These are phyloP conservation scores for Nepenthes gracilis DNA, from an alignment of 148 eudicot genomes.

Conservation along the genomic window DNA sequence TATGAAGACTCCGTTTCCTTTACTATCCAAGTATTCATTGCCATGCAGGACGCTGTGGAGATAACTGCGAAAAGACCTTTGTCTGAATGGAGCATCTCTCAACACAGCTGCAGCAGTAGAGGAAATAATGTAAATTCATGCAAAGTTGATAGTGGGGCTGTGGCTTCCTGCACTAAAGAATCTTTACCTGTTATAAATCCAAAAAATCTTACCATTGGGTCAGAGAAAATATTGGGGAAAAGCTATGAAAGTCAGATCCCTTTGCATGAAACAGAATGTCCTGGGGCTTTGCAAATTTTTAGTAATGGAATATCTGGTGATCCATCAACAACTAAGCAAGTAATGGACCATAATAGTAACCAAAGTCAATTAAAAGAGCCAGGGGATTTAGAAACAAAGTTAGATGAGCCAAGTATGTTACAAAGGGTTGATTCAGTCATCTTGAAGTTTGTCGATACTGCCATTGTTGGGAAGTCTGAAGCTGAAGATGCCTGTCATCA, in stretches of 20 bases:
- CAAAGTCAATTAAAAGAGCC: conserved; percentile 6
- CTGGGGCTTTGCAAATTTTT: neutral
- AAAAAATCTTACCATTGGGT: conserved; percentile 2
- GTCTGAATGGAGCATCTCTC: conserved; percentile 13
- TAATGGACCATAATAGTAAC: conserved; percentile 1
- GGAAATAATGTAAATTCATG: conserved; percentile 15
- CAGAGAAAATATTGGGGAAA: conserved; percentile 5
- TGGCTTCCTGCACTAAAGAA: neutral
- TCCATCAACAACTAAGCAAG: conserved; percentile 5
- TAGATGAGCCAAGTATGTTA: conserved; percentile 19
- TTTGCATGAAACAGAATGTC: conserved; percentile 1
- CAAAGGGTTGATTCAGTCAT: conserved; percentile 60
- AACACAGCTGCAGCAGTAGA: conserved; percentile 11
- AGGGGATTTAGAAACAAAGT: conserved; percentile 8
- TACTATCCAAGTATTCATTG: conserved; percentile 6
- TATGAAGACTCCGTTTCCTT: conserved; percentile 5
- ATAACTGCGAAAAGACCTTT: conserved; percentile 29
- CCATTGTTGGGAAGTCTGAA: conserved; percentile 57
- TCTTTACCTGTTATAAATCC: conserved; percentile 7
- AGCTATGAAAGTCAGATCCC: conserved; percentile 2
- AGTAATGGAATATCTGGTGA: neutral
- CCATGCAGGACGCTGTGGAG: conserved; percentile 37
- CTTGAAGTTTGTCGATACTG: conserved; percentile 67
- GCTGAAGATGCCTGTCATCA: conserved; percentile 89
- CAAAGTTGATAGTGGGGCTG: conserved; percentile 9